These are phyloP conservation scores for Pythium oligandrum DNA, from an alignment of 352 stramenopile genomes.

Conservation along the genomic window DNA sequence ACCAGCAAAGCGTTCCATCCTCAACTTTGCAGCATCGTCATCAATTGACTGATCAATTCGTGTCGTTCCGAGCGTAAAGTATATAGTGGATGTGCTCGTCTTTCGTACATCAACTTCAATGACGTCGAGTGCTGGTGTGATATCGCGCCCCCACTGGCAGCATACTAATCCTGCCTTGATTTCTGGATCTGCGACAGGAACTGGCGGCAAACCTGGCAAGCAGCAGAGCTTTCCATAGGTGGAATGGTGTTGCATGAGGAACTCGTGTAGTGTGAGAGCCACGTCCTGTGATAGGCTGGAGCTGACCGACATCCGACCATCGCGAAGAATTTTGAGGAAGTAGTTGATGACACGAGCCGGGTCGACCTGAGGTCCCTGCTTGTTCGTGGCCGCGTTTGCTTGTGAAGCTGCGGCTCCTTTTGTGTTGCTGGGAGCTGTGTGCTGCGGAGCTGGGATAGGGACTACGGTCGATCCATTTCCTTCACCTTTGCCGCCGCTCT, in stretches of 20 bases:
- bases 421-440: not conserved
- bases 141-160: constrained; percentile 48
- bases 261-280: constrained; percentile 38
- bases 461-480: not conserved
- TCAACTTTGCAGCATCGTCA: constrained; percentile 12
- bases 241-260: constrained; percentile 54
- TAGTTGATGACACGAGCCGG: constrained; percentile 44
- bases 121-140: constrained; percentile 37
- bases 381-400: constrained; percentile 1
- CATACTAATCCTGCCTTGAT: constrained; percentile 57
- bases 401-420: not conserved
- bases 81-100: constrained; percentile 26
- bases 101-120: not conserved
- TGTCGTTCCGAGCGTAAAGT: constrained; percentile 58
- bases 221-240: constrained; percentile 51
- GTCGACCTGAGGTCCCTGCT: constrained; percentile 10
- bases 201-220: constrained; percentile 31
- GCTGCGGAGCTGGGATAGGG: too few relatives aligned
- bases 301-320: constrained; percentile 31
- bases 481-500: constrained; percentile 2
- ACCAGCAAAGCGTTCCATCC: constrained; percentile 45
- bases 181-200: constrained; percentile 47
- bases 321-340: constrained; percentile 47
- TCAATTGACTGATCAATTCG: constrained; percentile 15
- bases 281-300: constrained; percentile 30